Evolutionary conservation across 2,329 filamentous ascomycete genomes (phyloP).

Genomic region (Apiospora aurea): DNA sequence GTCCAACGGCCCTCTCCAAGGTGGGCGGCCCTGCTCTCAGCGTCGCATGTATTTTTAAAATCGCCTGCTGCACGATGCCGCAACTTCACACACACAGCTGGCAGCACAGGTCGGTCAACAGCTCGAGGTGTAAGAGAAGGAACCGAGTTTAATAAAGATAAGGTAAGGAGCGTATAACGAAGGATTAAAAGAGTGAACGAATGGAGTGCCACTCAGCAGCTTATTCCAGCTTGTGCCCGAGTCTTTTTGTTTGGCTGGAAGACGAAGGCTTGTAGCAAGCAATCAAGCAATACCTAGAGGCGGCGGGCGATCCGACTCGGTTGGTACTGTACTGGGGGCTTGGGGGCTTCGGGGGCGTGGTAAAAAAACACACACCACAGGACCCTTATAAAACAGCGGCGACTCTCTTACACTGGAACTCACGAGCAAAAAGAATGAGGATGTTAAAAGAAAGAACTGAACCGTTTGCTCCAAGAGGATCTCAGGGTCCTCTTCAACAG

Average conservation of each 20-base stretch:
- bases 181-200: background rate
- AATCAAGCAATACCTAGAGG: background rate
- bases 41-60: slow-evolving; percentile 18
- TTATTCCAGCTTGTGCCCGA: background rate
- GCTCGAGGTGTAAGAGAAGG: background rate
- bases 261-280: background rate
- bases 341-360: too few species aligned
- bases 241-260: background rate
- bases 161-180: background rate
- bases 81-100: background rate
- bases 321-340: background rate
- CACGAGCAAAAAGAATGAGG: background rate
- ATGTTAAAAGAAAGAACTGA: background rate
- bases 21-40: slow-evolving; percentile 14
- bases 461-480: background rate
- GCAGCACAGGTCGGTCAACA: background rate
- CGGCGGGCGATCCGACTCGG: background rate
- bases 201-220: slow-evolving; percentile 9
- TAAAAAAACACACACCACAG: background rate
- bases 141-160: background rate
- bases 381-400: background rate
- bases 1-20: slow-evolving; percentile 16
- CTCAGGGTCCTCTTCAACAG: slow-evolving; percentile 3
- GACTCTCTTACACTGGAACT: background rate
- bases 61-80: background rate